Evolutionary conservation across 176 grass and related monocot species (phyloP), one percentile per base, ranked within the genome.

Genomic region (Secale cereale): DNA sequence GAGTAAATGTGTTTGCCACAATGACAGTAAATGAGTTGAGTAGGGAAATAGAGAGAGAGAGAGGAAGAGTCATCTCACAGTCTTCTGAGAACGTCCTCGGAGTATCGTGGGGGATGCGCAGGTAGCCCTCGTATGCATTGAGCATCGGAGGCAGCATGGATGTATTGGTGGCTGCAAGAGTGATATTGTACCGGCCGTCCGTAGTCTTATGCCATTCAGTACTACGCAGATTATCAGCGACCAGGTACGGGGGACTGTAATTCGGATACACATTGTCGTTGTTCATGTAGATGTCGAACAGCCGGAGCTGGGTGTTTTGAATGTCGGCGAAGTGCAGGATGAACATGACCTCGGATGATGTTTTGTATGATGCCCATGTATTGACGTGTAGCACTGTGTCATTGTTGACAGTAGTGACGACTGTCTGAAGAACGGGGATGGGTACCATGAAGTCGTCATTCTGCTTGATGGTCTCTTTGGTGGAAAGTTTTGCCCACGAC

Each of bases 101-200:
- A n/a, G 10, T 22, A 0, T 12, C 4, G 4, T 37, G 31, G 7
- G 61, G 36, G 8, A 91, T 2, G 6, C 17, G 22, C 0, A 0
- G 17, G 64, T 74, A 91, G 2, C 75, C 33, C 56, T 91, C 85
- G 1, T 67, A 1, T 6, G 79, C 89, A 59, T 83, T 91, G 12
- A 91, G 0, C 29, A 87, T 84, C 7, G 89, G 85, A 1, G 89
- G 85, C 29, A 91, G 31, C 30, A 19, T 13, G 0, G 85, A 91
- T 3, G 12, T 10, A 9, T 45, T 31, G 4, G 50, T 48, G 2
- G 74, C 40, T 2, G 0, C 23, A 8, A 91, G 86, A 4, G 66
- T 83, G 45, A 79, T 19, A 37, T 25, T 83, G 15, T 76, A 76
- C 0, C 3, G 28, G 56, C 40, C 22, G 5, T 74, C 48, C 4